Evolutionary conservation across 148 eudicot species (phyloP).

Genomic region (Dysphania ambrosioides): DNA sequence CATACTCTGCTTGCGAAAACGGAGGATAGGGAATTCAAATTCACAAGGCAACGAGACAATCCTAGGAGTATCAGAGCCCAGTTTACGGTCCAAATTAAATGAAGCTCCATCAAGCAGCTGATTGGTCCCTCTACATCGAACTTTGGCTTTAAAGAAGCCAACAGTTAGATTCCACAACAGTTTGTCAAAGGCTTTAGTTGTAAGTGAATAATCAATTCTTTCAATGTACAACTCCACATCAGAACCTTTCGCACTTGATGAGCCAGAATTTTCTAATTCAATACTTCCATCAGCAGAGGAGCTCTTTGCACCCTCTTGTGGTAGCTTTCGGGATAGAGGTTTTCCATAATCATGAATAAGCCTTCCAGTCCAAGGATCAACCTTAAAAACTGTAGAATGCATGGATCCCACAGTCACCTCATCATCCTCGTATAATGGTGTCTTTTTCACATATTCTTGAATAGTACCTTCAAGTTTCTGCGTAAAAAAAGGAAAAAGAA

Average conservation of each 20-base stretch:
- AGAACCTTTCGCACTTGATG: slow-evolving; percentile 34
- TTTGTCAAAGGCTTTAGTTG: slow-evolving; percentile 55
- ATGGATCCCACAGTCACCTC: slow-evolving; percentile 76
- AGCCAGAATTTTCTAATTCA: slow-evolving; percentile 12
- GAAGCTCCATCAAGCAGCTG: slow-evolving; percentile 39
- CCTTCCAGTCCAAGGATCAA: slow-evolving; percentile 74
- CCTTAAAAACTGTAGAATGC: slow-evolving; percentile 68
- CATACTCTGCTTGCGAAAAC: slow-evolving; percentile 47
- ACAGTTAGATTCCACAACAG: slow-evolving; percentile 78
- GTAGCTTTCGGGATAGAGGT: slow-evolving; percentile 29
- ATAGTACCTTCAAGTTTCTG: slow-evolving; percentile 59
- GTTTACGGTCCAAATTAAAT: slow-evolving; percentile 31
- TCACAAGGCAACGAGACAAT: slow-evolving; percentile 64
- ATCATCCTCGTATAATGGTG: slow-evolving; percentile 78
- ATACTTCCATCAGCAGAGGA: slow-evolving; percentile 8
- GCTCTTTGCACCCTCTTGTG: slow-evolving; percentile 23
- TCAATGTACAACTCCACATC: slow-evolving; percentile 66
- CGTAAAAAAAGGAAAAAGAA: too few relatives aligned
- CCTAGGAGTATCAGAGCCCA: slow-evolving; percentile 37
- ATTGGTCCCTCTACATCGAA: slow-evolving; percentile 61
- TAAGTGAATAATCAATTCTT: slow-evolving; percentile 74
- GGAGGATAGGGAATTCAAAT: slow-evolving; percentile 56
- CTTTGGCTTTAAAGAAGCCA: slow-evolving; percentile 66
- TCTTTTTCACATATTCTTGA: slow-evolving; percentile 55
- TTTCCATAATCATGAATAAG: slow-evolving; percentile 50